These are phyloP conservation scores for Chrysopogon serrulatus DNA, from an alignment of 176 grass and related monocot genomes.

Conservation along the genomic window DNA sequence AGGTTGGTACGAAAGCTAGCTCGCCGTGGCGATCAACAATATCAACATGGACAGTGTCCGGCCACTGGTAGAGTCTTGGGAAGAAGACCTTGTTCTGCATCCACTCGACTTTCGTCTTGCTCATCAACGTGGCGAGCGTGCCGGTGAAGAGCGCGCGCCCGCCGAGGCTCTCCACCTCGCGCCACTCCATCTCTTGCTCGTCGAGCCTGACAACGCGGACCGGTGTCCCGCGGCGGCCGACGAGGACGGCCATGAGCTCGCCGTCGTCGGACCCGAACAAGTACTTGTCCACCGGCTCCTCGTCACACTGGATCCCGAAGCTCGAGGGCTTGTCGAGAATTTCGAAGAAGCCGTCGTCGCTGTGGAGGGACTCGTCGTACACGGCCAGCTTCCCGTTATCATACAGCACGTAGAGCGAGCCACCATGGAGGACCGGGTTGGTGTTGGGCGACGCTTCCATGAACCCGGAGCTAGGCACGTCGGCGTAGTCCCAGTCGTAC, in stretches of 20 bases:
- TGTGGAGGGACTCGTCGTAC: neutral
- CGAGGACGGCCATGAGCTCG: slow-evolving; percentile 12
- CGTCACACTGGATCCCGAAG: neutral
- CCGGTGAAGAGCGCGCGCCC: neutral
- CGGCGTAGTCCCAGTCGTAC: neutral
- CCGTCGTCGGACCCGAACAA: neutral
- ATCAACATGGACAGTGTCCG: neutral
- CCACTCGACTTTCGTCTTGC: neutral
- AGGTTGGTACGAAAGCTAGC: neutral
- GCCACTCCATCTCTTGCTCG: slow-evolving; percentile 23
- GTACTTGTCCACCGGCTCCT: neutral
- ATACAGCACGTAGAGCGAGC: neutral
- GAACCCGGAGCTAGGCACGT: too few species aligned
- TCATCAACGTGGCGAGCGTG: neutral
- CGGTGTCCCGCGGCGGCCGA: neutral
- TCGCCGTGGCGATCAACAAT: neutral
- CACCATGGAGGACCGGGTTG: neutral
- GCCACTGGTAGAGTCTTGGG: neutral
- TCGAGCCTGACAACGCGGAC: neutral
- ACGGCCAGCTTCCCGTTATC: neutral
- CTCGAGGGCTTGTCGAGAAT: neutral
- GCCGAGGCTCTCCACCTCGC: neutral
- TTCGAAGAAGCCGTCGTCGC: neutral
- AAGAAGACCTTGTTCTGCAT: slow-evolving; percentile 1
- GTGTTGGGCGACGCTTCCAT: neutral